These are phyloP conservation scores for Aspergillus novoparasiticus DNA, from an alignment of 2,329 filamentous ascomycete species.

Conservation along the genomic window DNA sequence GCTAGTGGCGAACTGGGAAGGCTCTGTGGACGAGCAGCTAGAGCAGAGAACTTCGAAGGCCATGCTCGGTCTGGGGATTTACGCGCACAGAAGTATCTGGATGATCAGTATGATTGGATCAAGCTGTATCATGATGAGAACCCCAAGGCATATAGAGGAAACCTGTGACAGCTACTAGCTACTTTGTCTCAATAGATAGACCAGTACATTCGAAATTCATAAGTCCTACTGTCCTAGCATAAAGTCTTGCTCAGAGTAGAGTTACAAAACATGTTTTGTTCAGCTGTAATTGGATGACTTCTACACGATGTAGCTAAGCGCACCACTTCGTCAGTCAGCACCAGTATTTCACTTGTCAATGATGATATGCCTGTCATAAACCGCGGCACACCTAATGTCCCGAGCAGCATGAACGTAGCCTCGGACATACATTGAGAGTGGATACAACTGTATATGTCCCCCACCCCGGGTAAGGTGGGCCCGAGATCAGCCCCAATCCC, in stretches of 20 bases:
- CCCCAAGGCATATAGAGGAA: background rate
- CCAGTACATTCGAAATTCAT: background rate
- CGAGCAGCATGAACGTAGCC: background rate
- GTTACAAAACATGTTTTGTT: background rate
- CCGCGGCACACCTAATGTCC: background rate
- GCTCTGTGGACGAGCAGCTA: conserved; percentile 52
- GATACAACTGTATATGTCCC: background rate
- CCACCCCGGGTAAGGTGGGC: background rate
- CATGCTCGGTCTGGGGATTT: conserved; percentile 57
- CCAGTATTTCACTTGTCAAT: background rate
- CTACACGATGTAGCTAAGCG: background rate
- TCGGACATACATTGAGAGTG: background rate
- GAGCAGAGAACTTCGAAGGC: conserved; percentile 57
- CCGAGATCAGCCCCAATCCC: background rate
- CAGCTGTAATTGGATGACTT: background rate
- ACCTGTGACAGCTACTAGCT: background rate
- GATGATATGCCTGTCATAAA: background rate
- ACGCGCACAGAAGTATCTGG: conserved; percentile 48
- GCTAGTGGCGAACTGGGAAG: conserved; percentile 53
- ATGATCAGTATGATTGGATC: conserved; percentile 50
- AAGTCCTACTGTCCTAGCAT: background rate
- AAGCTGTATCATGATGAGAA: background rate
- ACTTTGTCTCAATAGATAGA: background rate
- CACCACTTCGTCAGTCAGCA: background rate
- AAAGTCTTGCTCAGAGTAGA: background rate